Conservation (phyloP, 441 rosid genomes). For the Flueggea neowawraea region DNA sequence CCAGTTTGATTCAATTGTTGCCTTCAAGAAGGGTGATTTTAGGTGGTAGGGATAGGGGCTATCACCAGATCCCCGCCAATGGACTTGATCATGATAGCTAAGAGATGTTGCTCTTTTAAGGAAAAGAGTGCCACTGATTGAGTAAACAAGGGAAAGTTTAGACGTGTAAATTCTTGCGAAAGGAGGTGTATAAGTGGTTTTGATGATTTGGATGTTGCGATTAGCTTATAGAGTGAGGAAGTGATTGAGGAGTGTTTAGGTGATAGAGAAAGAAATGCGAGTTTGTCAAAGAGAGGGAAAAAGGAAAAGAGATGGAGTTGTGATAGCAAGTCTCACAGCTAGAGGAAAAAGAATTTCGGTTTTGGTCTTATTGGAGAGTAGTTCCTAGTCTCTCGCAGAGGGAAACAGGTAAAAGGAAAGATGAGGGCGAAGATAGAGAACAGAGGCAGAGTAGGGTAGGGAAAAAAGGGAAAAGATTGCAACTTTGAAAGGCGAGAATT, state of each 20-base stretch:
- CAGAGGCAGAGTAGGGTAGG: background rate
- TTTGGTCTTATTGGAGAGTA: conserved; percentile 28
- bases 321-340: conserved; percentile 15
- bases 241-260: conserved; percentile 38
- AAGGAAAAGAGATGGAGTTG: conserved; percentile 29
- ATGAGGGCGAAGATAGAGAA: conserved; percentile 21
- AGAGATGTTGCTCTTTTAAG: conserved; percentile 39
- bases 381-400: conserved; percentile 26
- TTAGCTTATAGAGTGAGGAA: conserved; percentile 78
- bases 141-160: conserved; percentile 37
- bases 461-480: conserved; percentile 21
- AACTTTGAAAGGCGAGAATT: conserved; percentile 22
- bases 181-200: conserved; percentile 32
- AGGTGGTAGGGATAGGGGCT: conserved; percentile 25
- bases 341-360: conserved; percentile 28
- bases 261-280: conserved; percentile 27
- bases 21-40: conserved; percentile 52
- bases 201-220: conserved; percentile 62
- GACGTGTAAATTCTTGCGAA: conserved; percentile 23
- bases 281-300: conserved; percentile 35
- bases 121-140: conserved; percentile 24
- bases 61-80: conserved; percentile 29
- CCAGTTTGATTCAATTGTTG: conserved; percentile 61
- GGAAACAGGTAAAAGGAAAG: conserved; percentile 26
- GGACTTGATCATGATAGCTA: conserved; percentile 30